phyloP scores from a whole-genome alignment of 2,329 filamentous ascomycete genomes.

The Diaporthe vaccinii region DNA sequence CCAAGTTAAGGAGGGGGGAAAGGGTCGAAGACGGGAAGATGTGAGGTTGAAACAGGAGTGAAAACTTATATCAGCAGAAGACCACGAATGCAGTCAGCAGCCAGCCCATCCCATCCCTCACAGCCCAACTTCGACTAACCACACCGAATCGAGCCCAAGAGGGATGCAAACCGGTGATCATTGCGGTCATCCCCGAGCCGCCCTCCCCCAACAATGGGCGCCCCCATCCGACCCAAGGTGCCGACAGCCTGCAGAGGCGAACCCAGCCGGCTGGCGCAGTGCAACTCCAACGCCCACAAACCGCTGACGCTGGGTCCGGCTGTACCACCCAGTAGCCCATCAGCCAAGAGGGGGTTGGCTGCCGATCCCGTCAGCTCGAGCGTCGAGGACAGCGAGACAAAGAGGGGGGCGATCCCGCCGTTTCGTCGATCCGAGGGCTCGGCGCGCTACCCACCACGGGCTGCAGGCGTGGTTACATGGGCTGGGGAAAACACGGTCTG shows the following conservation, averaged over 20 bases:
- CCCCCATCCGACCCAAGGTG: background rate
- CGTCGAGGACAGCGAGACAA: background rate
- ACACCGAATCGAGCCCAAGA: background rate
- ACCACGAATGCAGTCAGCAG: conserved; percentile 3
- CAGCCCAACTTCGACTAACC: background rate
- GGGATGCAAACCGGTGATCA: conserved; percentile 16
- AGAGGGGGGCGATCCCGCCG: background rate
- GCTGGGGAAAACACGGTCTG: background rate
- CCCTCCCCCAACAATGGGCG: background rate
- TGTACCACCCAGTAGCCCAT: background rate
- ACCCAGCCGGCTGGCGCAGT: conserved; percentile 15
- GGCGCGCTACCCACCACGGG: background rate
- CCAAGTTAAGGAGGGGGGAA: background rate
- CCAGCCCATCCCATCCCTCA: background rate
- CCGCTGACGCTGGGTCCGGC: conserved; percentile 5
- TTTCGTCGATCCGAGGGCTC: conserved; percentile 32
- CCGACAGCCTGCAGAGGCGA: background rate
- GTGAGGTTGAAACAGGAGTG: conserved; percentile 10
- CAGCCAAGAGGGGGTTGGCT: background rate
- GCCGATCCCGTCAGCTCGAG: conserved; percentile 7
- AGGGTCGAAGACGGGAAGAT: background rate
- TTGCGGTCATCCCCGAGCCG: conserved; percentile 20
- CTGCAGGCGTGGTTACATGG: background rate
- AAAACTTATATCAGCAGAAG: conserved; percentile 20
- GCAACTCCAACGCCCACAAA: background rate